Base-by-base conservation (phyloP, 805 yeast genomes). In the Candida yuanshanica region DNA sequence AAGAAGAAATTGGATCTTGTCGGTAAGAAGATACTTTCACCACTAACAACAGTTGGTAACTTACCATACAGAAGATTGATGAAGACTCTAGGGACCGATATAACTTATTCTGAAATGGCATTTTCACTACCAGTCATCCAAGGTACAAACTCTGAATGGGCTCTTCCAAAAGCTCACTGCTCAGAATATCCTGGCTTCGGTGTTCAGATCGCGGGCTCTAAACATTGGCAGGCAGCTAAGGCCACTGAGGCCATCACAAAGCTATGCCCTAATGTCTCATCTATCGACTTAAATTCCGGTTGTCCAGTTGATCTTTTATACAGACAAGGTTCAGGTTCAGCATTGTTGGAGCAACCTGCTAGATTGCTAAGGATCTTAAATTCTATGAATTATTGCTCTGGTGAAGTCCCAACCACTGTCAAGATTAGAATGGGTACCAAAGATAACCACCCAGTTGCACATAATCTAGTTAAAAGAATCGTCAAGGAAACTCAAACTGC, bases 81-180 rank as follows among this genome's bases (percentile, higher is more conserved):
- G 96, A 83, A 81, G 55, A 73, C 82, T 1, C 63, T 88, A 25
- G 97, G 97, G 14, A 95, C 95, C 11, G 97, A 93, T 54, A 74
- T 89, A 14, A 93, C 99, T 0, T 93, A 86, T 59, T 76, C 90
- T 31, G 99, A 93, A 65, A 93, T 93, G 99, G 97, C 98, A 0
- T 69, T 93, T 27, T 68, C 85, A 2, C 66, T 86, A 38, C 97
- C 98, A 1, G 66, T 93, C 39, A 66, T 93, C 20, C 95, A 87
- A 59, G 99, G 97, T 22, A 75, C 83, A 14, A 88, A 88, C 59
- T 78, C 95, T 2, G 99, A 93, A 62, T 93, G 99, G 99, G 99
- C 99, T 0, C 69, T 93, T 36, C 88, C 96, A 17, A 85, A 90
- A 55, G 93, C 95, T 5, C 97, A 93, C 60, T 59, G 65, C 17